Evolutionary conservation across 179 eudicot species (phyloP), one percentile per base, ranked within the genome.

Genomic region (Carnegiea gigantea): DNA sequence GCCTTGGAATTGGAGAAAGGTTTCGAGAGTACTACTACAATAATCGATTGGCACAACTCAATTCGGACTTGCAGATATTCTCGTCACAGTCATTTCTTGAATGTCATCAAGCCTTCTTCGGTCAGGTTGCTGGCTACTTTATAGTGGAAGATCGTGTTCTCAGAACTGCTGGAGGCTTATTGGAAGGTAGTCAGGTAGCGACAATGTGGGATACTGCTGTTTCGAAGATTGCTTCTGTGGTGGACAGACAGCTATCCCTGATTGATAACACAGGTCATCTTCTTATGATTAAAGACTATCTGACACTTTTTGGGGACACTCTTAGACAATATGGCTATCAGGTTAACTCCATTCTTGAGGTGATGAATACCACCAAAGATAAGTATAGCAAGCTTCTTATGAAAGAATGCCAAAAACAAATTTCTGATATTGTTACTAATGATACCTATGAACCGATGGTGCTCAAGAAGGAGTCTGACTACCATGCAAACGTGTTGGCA

Each of bases 91-190:
- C 93, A 3, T 95, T 95, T 85, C 91, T 93, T 65, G 98, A 94
- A 82, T 93, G 91, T 59, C 92, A 93, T 87, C 97, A 95, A 68
- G 82, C 80, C 72, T 90, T 91, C 83, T 86, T 95, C 85, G 93
- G 93, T 68, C 98, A 91, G 75, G 85, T 91, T 78, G 97, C 92
- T 4, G 99, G 99, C 36, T 92, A 87, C 83, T 93, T 93, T 81
- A 93, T 95, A 8, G 97, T 95, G 70, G 99, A 95, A 82, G 98
- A 95, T 85, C 91, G 97, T 79, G 99, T 93, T 64, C 84, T 95
- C 64, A 91, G 95, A 88, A 95, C 98, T 77, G 87, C 93, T 73
- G 98, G 95, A 43, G 98, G 97, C 43, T 85, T 95, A 81, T 81
- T 93, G 70, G 83, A 82, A 71, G 82, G 86, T 59, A 91, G 79